These are phyloP conservation scores for Peziza echinospora DNA, from an alignment of 495 filamentous ascomycete species.

Conservation along the genomic window DNA sequence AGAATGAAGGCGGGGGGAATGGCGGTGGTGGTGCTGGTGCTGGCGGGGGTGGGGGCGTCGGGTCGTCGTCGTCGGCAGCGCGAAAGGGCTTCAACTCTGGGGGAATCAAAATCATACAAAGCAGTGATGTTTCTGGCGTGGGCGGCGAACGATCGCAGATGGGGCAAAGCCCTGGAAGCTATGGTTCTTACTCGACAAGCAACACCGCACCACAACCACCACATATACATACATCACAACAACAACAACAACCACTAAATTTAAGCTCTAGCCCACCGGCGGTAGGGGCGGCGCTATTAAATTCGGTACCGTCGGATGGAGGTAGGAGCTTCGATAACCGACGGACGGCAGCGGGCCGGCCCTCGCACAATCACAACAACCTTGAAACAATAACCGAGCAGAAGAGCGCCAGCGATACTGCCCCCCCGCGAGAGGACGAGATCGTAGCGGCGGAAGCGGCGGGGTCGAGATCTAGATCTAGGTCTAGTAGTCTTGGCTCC, in stretches of 20 bases:
- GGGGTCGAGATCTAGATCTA: too few relatives aligned
- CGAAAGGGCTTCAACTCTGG: too few relatives aligned
- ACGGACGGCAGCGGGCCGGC: background rate
- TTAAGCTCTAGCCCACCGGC: too few relatives aligned
- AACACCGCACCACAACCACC: too few relatives aligned
- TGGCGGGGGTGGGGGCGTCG: too few relatives aligned
- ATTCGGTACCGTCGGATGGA: too few relatives aligned
- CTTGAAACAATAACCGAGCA: conserved; percentile 17
- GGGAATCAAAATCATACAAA: too few relatives aligned
- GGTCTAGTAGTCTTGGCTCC: conserved; percentile 5
- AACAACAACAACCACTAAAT: too few relatives aligned
- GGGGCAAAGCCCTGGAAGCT: background rate
- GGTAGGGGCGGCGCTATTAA: too few relatives aligned
- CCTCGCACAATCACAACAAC: background rate
- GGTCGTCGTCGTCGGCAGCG: too few relatives aligned
- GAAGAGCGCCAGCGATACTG: conserved; percentile 8
- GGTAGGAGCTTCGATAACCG: background rate
- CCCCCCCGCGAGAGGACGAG: conserved; percentile 3
- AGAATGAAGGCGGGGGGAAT: conserved; percentile 1
- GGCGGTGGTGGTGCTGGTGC: background rate
- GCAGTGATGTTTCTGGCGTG: background rate
- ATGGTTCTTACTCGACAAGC: background rate
- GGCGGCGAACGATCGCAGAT: background rate
- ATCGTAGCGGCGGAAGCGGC: too few relatives aligned
- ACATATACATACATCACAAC: too few relatives aligned